Evolutionary conservation across 2,329 filamentous ascomycete species (phyloP).

Genomic region (Metarhizium humberi): DNA sequence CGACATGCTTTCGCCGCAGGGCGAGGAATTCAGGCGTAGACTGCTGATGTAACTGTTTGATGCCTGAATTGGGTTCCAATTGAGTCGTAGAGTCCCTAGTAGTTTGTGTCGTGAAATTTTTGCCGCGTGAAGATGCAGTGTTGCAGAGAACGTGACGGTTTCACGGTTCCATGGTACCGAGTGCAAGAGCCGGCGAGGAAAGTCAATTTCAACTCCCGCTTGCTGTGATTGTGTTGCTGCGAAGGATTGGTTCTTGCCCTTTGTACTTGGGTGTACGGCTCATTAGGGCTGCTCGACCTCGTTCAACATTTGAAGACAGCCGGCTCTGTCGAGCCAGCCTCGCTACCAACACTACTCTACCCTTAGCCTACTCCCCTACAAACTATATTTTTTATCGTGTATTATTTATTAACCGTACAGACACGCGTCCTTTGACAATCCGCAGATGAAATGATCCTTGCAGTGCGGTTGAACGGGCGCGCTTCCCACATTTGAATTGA

Average conservation of each 20-base stretch:
- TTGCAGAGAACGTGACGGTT: not conserved
- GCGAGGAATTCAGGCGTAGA: not conserved
- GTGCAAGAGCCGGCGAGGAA: too few species aligned
- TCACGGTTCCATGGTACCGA: too few species aligned
- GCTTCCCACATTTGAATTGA: not conserved
- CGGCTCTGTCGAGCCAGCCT: not conserved
- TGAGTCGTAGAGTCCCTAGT: not conserved
- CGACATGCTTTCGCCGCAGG: conserved; percentile 14
- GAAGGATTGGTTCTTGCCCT: not conserved
- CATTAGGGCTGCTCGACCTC: not conserved
- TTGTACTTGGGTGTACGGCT: not conserved
- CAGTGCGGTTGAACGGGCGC: not conserved
- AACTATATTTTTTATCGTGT: not conserved
- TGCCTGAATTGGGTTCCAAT: not conserved
- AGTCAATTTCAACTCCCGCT: too few species aligned
- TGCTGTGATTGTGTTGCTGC: not conserved
- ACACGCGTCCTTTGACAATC: not conserved
- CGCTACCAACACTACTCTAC: not conserved
- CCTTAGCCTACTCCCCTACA: not conserved
- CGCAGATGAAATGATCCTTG: not conserved
- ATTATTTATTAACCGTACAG: not conserved
- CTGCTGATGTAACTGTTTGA: not conserved
- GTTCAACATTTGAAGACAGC: not conserved
- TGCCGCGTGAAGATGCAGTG: too few species aligned
- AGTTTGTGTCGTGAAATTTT: not conserved